Evolutionary conservation across 352 stramenopile species (phyloP), one percentile per base, ranked within the genome.

Genomic region (Globisporangium echinulatum): DNA sequence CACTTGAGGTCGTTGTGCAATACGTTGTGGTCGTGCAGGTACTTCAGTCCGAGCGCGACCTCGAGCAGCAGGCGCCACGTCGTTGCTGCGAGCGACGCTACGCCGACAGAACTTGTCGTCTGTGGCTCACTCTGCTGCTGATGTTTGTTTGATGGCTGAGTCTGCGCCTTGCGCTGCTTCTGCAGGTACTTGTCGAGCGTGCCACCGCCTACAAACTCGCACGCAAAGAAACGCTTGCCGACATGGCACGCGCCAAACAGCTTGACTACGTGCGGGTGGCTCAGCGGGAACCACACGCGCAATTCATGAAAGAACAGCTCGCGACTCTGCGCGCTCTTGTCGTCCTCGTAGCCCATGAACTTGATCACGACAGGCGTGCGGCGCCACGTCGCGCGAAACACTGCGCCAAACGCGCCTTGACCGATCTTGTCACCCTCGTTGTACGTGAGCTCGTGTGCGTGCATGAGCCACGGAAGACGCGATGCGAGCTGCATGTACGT

Each of bases 21-120:
- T 13, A 64, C 44, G 40, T 48, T 49, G 5, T 54, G 49, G 2
- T 43, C 19, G 47, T 64, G 58, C 25, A 47, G 49, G 57, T 81
- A 88, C 49, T 54, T 37, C 7, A 92, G 59, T 0, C 77, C 82
- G 14, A 60, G 13, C 11, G 59, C 58, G 15, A 64, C 54, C 52
- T 60, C 15, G 36, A 58, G 36, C 15, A 62, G 25, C 42, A 66
- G 17, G 1, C 19, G 39, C 9, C 50, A 57, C 4, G 14, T n/a
- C 14, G 3, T 51, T 25, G 9, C 47, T 44, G 39, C 39, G 6
- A 10, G 6, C 39, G 39, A 44, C 39, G 6, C 39, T n/a, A n/a
- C n/a, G n/a, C n/a, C n/a, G n/a, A n/a, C n/a, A n/a, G n/a, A n/a
- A n/a, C n/a, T n/a, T 6, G 39, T 10, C 39, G 39, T 10, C 39